Base-by-base conservation (phyloP, 1,284 basidiomycete species). In the Puccinia brachypodii region DNA sequence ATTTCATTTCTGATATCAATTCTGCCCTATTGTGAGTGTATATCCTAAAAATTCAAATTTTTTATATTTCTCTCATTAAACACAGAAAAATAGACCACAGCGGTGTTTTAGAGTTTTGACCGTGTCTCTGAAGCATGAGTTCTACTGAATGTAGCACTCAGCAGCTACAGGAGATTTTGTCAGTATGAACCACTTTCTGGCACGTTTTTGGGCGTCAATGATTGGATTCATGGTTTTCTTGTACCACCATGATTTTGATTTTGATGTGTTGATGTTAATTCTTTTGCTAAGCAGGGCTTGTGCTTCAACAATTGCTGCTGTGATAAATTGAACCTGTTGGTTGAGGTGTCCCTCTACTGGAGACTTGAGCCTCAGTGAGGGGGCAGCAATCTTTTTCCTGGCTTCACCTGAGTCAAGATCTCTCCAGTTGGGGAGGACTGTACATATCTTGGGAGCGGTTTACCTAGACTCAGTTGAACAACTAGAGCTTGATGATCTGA, bases 101-200 rank as follows among this genome's bases (percentile, higher is more conserved):
- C 50, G 50, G 13, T 53, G 60, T 71, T 74, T 74, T 28, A 50
- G 71, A n/a, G 14, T 11, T 6, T 56, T 14, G 28, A 74, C 50
- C 14, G 28, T 4, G n/a, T 9, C 3, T 9, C 9, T 11, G 22
- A 71, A 71, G 36, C n/a, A 71, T 8, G 13, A 13, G 28, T 74
- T 74, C 71, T 44, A 74, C 28, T 74, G 42, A 6, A 13, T 8
- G 33, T 74, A 47, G 38, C 71, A 74, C 44, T 74, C 31, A 28
- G 3, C 11, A 14, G 71, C 42, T 33, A 16, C 38, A 16, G 38
- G 44, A 9, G 40, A 47, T 16, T 74, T 74, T 33, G 42, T 28
- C 16, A 74, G 28, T 6, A 62, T 60, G 53, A 76, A 31, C 47
- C 50, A 58, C 2, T 53, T 3, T 2, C 73, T 14, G 8, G 73